phyloP scores from a whole-genome alignment of 176 grass and related monocot genomes.

The Bothriochloa decipiens region DNA sequence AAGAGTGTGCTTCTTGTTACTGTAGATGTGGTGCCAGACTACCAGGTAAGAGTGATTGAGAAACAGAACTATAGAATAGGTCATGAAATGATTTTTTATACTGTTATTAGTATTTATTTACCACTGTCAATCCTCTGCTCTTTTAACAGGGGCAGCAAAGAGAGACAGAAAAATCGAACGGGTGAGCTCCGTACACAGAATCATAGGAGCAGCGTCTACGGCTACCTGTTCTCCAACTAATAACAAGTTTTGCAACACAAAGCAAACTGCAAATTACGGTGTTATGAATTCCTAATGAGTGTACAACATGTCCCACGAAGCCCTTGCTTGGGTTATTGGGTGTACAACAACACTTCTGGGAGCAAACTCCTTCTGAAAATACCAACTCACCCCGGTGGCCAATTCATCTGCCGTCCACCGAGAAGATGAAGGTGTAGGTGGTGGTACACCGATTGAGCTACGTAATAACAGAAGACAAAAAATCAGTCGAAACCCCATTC shows the following conservation, averaged over 20 bases:
- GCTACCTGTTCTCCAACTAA: background rate
- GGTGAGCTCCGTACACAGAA: background rate
- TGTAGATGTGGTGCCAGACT: background rate
- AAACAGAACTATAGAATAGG: background rate
- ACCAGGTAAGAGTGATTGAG: background rate
- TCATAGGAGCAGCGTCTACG: background rate
- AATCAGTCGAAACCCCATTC: background rate
- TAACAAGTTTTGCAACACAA: background rate
- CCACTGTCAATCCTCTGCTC: background rate
- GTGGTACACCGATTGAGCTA: conserved; percentile 83
- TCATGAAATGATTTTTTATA: background rate
- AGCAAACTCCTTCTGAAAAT: background rate
- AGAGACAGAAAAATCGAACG: background rate
- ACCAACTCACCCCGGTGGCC: conserved; percentile 70
- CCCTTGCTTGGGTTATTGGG: background rate
- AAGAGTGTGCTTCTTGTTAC: background rate
- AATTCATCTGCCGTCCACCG: conserved; percentile 74
- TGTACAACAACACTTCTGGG: background rate
- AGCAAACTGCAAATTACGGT: background rate
- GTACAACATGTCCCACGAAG: background rate
- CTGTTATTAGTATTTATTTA: no score
- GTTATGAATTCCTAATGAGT: background rate
- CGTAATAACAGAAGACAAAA: background rate
- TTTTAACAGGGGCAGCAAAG: background rate
- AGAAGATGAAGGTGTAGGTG: conserved; percentile 79